Percentiles rank a stretch among this genome's conserved stretches.
phyloP scores from a whole-genome alignment of 345 rosid genomes.

The Aquilaria malaccensis region DNA sequence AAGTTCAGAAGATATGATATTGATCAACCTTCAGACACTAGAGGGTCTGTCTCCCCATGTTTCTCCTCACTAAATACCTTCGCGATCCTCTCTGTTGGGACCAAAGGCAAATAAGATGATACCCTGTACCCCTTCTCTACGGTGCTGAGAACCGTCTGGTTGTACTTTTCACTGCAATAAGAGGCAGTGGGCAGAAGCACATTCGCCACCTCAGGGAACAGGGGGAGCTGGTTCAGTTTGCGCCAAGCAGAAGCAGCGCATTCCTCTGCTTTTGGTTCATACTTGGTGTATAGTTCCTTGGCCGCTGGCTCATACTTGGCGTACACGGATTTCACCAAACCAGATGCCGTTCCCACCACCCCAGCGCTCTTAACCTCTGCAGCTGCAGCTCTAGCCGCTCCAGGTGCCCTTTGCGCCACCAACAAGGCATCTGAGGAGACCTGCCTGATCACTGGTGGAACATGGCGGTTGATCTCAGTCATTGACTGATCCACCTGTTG shows the following conservation, averaged over 20 bases:
- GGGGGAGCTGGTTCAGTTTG: conserved; percentile 69
- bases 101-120: conserved; percentile 66
- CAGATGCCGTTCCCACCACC: conserved; percentile 63
- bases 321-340: conserved; percentile 54
- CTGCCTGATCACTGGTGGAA: conserved; percentile 66
- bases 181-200: conserved; percentile 76
- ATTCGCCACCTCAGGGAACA: conserved; percentile 72
- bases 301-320: conserved; percentile 55
- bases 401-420: conserved; percentile 66
- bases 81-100: conserved; percentile 81
- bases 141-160: conserved; percentile 54
- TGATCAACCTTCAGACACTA: conserved; percentile 25
- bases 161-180: conserved; percentile 74
- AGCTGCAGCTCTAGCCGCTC: conserved; percentile 49
- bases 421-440: conserved; percentile 66
- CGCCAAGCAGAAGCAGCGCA: conserved; percentile 79
- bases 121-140: conserved; percentile 81
- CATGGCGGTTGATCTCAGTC: conserved; percentile 47
- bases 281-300: conserved; percentile 61
- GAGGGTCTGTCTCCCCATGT: conserved; percentile 20
- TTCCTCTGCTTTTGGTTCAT: conserved; percentile 83
- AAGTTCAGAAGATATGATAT: no score
- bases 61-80: conserved; percentile 45
- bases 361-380: conserved; percentile 66
- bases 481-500: conserved; percentile 72